phyloP scores from a whole-genome alignment of 2,329 filamentous ascomycete species.

The Aspergillus tubingensis region DNA sequence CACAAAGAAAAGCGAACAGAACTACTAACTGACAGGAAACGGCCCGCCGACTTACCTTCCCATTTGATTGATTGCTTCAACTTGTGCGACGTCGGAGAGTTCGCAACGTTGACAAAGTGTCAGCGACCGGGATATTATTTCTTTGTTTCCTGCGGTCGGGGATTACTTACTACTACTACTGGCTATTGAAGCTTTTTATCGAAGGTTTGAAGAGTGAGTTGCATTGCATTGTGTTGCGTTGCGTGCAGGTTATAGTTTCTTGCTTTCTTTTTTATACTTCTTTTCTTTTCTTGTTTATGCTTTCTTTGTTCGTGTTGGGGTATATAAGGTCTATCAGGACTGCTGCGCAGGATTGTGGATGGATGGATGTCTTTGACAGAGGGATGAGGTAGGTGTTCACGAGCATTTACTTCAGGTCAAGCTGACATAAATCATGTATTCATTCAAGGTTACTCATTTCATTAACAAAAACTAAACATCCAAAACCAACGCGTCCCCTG shows the following conservation, averaged over 20 bases:
- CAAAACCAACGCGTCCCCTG: not conserved
- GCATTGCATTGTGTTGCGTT: too few species aligned
- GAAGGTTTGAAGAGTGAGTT: too few species aligned
- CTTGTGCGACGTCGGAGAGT: too few species aligned
- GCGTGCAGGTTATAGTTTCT: not conserved
- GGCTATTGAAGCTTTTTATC: not conserved
- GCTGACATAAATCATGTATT: slow-evolving; percentile 1
- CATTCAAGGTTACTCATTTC: not conserved
- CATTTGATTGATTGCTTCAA: too few species aligned
- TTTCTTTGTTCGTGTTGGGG: not conserved
- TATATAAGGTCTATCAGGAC: too few species aligned
- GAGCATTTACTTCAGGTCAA: not conserved
- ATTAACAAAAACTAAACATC: slow-evolving; percentile 12
- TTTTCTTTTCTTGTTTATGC: not conserved
- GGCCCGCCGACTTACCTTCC: too few species aligned
- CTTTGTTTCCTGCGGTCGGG: too few species aligned
- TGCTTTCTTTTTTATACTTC: not conserved
- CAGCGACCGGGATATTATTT: too few species aligned
- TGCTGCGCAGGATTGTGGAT: not conserved
- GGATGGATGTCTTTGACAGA: not conserved
- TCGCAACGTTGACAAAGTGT: too few species aligned
- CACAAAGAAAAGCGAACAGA: too few species aligned
- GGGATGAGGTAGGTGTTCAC: not conserved
- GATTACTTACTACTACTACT: not conserved
- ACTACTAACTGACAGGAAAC: too few species aligned